These are phyloP conservation scores for Boeremia lycopersici DNA, from an alignment of 2,329 filamentous ascomycete species.

Conservation along the genomic window DNA sequence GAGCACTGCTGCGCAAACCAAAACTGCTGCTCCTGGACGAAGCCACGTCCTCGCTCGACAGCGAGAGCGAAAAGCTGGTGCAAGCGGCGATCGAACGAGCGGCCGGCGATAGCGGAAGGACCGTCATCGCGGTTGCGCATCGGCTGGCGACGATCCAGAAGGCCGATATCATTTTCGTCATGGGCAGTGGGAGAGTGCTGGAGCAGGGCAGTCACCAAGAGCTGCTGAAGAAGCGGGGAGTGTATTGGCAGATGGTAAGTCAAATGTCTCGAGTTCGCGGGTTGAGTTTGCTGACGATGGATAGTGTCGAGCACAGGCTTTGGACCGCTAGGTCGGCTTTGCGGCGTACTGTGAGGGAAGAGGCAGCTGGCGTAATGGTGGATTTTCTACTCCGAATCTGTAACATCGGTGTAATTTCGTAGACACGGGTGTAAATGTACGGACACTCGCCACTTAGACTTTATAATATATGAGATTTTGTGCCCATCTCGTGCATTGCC, in stretches of 20 bases:
- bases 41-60: constrained; percentile 42
- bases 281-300: background rate
- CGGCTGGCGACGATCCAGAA: constrained; percentile 47
- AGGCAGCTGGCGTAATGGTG: background rate
- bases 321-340: constrained; percentile 33
- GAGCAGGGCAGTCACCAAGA: constrained; percentile 42
- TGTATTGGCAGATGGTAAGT: constrained; percentile 44
- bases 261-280: background rate
- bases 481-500: no score
- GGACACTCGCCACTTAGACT: background rate
- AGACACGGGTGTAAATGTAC: background rate
- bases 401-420: background rate
- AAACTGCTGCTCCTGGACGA: constrained; percentile 45
- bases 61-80: constrained; percentile 43
- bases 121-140: constrained; percentile 46
- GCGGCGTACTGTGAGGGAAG: background rate
- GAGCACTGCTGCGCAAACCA: constrained; percentile 42
- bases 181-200: constrained; percentile 42
- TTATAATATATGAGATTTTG: background rate
- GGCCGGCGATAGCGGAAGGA: constrained; percentile 32
- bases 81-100: constrained; percentile 44
- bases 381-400: background rate
- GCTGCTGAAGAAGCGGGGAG: constrained; percentile 35
- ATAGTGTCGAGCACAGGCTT: constrained; percentile 46
- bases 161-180: constrained; percentile 46